phyloP scores from a whole-genome alignment of 2,329 filamentous ascomycete genomes.

The Alternaria novae-zelandiae region DNA sequence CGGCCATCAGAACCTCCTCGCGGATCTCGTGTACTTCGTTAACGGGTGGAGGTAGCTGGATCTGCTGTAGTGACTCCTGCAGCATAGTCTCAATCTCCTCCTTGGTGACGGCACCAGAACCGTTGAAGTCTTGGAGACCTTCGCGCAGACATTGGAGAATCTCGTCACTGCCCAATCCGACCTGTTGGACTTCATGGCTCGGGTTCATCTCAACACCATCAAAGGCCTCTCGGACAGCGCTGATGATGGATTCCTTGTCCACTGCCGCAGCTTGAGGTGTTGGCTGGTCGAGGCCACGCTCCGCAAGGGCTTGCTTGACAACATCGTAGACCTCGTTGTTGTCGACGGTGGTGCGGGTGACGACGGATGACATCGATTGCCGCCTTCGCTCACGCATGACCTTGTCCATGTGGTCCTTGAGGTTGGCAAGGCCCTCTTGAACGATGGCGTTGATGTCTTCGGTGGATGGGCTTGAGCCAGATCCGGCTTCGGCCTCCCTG shows the following conservation, averaged over 20 bases:
- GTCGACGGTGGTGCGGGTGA: conserved; percentile 71
- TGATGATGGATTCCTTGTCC: conserved; percentile 81
- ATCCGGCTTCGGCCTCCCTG: conserved; percentile 47
- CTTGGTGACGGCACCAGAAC: conserved; percentile 67
- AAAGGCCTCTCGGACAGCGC: conserved; percentile 88
- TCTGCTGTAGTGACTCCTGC: conserved; percentile 83
- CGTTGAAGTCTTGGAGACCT: conserved; percentile 78
- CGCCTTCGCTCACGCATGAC: conserved; percentile 78
- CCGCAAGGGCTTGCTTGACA: conserved; percentile 74
- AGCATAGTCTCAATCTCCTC: conserved; percentile 88
- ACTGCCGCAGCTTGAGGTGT: conserved; percentile 46
- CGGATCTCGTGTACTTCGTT: conserved; percentile 73
- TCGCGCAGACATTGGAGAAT: conserved; percentile 86
- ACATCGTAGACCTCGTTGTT: conserved; percentile 87
- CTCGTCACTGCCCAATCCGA: conserved; percentile 88
- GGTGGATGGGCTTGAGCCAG: conserved; percentile 52
- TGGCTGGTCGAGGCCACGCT: conserved; percentile 57
- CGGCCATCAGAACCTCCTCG: conserved; percentile 82
- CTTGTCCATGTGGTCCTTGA: conserved; percentile 83
- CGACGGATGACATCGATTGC: conserved; percentile 67
- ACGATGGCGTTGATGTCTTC: conserved; percentile 80
- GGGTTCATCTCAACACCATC: conserved; percentile 82
- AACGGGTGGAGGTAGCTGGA: conserved; percentile 74
- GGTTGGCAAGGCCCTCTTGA: conserved; percentile 77
- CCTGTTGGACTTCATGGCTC: conserved; percentile 87